These are phyloP conservation scores for Ensete ventricosum DNA, from an alignment of 176 grass and related monocot genomes.

Conservation along the genomic window DNA sequence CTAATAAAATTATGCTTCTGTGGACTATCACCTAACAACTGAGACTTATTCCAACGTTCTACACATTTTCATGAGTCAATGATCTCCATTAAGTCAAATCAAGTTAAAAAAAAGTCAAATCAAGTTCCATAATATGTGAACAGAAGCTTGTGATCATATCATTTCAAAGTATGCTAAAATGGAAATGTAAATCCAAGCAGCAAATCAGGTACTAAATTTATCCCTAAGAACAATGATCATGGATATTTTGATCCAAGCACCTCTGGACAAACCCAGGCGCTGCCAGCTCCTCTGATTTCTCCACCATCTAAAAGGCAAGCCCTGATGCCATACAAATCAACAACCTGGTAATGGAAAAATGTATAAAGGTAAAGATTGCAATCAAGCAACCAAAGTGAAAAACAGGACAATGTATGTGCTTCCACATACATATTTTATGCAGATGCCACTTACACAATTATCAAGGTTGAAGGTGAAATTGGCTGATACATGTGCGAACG, in stretches of 20 bases:
- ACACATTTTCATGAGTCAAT: too few species aligned
- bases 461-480: slow-evolving; percentile 99
- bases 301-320: slow-evolving; percentile 90
- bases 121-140: too few species aligned
- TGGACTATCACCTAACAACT: too few species aligned
- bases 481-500: slow-evolving; percentile 81
- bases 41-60: too few species aligned
- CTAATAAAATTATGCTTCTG: too few species aligned
- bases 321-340: slow-evolving; percentile 98
- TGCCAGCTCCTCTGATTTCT: slow-evolving; percentile 98
- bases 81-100: too few species aligned
- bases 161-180: neutral
- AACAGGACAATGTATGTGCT: neutral
- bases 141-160: too few species aligned
- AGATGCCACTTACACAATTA: slow-evolving; percentile 62
- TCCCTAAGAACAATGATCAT: neutral
- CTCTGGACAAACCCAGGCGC: slow-evolving; percentile 92
- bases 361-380: neutral
- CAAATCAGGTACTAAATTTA: neutral
- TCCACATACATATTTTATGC: neutral
- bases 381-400: neutral
- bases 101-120: too few species aligned
- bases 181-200: neutral
- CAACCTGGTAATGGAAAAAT: slow-evolving; percentile 36
- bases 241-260: slow-evolving; percentile 14